Percentiles rank a stretch among this genome's conserved stretches.
phyloP scores from a whole-genome alignment of 2,329 filamentous ascomycete species.

The Raffaelea arxii region DNA sequence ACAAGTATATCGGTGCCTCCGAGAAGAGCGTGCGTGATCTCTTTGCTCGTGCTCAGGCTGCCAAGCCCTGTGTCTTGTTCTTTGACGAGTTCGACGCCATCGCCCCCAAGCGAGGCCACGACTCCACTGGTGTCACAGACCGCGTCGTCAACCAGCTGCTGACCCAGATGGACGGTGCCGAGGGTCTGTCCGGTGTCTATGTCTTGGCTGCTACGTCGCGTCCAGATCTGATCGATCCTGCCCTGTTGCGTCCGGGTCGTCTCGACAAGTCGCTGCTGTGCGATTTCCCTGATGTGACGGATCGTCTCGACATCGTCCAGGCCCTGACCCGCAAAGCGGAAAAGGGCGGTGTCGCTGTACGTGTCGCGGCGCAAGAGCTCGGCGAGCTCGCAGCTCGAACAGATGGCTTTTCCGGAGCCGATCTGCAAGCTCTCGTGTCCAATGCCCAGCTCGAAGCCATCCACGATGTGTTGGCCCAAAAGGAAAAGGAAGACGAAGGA shows the following conservation, averaged over 20 bases:
- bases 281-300: constrained; percentile 70
- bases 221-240: constrained; percentile 92
- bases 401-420: constrained; percentile 86
- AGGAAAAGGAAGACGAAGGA: constrained; percentile 21
- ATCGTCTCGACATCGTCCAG: constrained; percentile 78
- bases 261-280: constrained; percentile 90
- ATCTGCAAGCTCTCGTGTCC: constrained; percentile 88
- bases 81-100: constrained; percentile 99
- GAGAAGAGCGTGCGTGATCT: constrained; percentile 94
- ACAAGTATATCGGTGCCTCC: constrained; percentile 97
- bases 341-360: constrained; percentile 41
- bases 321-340: constrained; percentile 77
- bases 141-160: constrained; percentile 96
- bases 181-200: constrained; percentile 89
- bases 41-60: constrained; percentile 85
- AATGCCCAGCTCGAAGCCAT: constrained; percentile 97
- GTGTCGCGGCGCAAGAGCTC: constrained; percentile 27
- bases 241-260: constrained; percentile 79
- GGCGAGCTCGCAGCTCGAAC: constrained; percentile 70
- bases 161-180: constrained; percentile 97
- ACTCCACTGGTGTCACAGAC: constrained; percentile 96
- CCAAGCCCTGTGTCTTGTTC: constrained; percentile 88
- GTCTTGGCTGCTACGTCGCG: constrained; percentile 89
- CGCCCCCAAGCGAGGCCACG: constrained; percentile 91
- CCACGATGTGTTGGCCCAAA: constrained; percentile 73